phyloP scores from a whole-genome alignment of 768 basidiomycete genomes.

The Auriscalpium microsporum region DNA sequence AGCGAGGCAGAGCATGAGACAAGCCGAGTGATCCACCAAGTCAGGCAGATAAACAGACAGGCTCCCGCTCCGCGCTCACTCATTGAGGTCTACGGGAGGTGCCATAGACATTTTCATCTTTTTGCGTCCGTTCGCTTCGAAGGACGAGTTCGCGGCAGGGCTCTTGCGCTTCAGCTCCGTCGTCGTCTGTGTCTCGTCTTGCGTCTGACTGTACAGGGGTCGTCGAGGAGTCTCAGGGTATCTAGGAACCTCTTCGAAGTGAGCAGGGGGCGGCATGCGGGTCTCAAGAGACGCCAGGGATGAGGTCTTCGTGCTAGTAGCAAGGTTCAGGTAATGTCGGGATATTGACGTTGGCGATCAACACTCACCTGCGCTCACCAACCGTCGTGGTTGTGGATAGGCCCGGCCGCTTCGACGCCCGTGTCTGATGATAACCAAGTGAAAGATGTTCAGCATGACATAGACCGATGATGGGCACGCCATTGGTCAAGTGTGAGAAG shows the following conservation, averaged over 20 bases:
- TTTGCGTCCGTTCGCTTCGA: conserved; percentile 34
- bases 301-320: neutral
- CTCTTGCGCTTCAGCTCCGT: conserved; percentile 28
- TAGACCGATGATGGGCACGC: no score
- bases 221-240: neutral
- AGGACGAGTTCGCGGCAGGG: conserved; percentile 10
- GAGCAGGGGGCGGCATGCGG: neutral
- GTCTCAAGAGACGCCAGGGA: neutral
- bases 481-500: neutral
- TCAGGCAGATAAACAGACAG: neutral
- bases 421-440: no score
- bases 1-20: no score
- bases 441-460: no score
- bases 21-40: neutral
- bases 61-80: conserved; percentile 28
- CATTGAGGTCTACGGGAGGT: conserved; percentile 63
- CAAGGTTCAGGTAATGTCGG: neutral
- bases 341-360: neutral
- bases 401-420: no score
- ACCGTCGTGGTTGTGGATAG: no score
- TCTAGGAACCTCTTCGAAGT: neutral
- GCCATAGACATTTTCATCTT: conserved; percentile 68
- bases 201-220: conserved; percentile 27
- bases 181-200: conserved; percentile 30
- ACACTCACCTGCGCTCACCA: neutral